Base-by-base conservation (phyloP, 129 eudicot species). In the Ambrosia artemisiifolia region DNA sequence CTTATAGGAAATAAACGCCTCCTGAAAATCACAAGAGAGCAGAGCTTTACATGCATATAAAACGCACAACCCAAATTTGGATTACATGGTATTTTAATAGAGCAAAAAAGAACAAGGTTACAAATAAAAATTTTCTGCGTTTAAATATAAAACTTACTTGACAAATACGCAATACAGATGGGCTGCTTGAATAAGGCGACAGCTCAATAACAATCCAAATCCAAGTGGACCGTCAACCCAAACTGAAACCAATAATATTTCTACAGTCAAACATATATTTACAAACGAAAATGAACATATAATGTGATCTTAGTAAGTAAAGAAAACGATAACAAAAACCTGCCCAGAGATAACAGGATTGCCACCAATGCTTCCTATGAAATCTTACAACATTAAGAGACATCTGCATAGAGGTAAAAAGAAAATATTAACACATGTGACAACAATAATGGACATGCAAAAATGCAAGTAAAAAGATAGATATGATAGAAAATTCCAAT, bases 211-310 rank as follows among this genome's bases (percentile, higher is more conserved):
- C 88, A 92, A 82, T 40, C 97, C 97, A 63, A 92, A 88, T 71
- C 97, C 97, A 53, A 92, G 83, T 70, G 93, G 91, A 71, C 88
- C 85, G 46, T 92, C 87, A 63, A 92, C 59, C 97, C 97, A 92
- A 65, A 88, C 97, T 92, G 91, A 43, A 72, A 78, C 79, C 74
- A 72, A 53, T 17, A 66, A 40, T 24, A 11, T 51, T 56, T 36
- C 57, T 43, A 47, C 47, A 63, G 50, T 59, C 32, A 38, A 49
- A 42, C 10, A 56, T 57, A 61, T 79, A 42, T 80, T 56, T 11
- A 36, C 57, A 49, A 54, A 36, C 54, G 34, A 30, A 75, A 64
- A 67, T 54, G 71, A 75, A 73, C 48, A 35, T 14, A 47, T 54
- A 14, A 0, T 38, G 43, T 63, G 35, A 72, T 2, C 61, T 43